These are phyloP conservation scores for Aspergillus sojae DNA, from an alignment of 2,329 filamentous ascomycete genomes.

Conservation along the genomic window DNA sequence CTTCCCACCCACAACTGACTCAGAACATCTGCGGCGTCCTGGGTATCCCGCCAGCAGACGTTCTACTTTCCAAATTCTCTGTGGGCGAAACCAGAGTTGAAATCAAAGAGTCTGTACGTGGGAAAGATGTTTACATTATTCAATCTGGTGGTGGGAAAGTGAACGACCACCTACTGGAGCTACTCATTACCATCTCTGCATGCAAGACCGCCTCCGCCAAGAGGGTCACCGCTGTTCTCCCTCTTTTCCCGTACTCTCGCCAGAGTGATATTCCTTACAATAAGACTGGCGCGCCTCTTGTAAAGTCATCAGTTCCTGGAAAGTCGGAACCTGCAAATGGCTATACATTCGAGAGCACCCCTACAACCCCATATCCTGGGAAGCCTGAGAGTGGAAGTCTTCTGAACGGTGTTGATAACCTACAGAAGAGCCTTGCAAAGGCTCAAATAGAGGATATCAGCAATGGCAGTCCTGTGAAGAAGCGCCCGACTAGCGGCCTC, in stretches of 20 bases:
- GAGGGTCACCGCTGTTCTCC: slow-evolving; percentile 89
- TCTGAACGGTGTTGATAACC: slow-evolving; percentile 66
- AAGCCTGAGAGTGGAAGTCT: slow-evolving; percentile 68
- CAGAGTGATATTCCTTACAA: slow-evolving; percentile 97
- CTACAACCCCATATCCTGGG: slow-evolving; percentile 77
- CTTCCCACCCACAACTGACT: slow-evolving; percentile 85
- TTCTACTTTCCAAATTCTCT: slow-evolving; percentile 87
- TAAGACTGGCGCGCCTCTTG: slow-evolving; percentile 86
- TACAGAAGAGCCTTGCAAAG: slow-evolving; percentile 74
- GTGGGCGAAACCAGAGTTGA: slow-evolving; percentile 94
- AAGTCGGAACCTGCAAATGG: slow-evolving; percentile 50
- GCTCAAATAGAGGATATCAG: slow-evolving; percentile 60
- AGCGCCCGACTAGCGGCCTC: slow-evolving; percentile 44
- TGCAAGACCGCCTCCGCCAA: slow-evolving; percentile 94
- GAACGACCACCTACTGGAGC: slow-evolving; percentile 95
- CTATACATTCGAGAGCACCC: slow-evolving; percentile 89
- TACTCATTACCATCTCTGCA: slow-evolving; percentile 97
- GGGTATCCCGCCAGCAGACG: slow-evolving; percentile 80
- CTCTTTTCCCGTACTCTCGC: slow-evolving; percentile 93
- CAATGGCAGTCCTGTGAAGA: slow-evolving; percentile 47
- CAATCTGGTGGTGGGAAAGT: slow-evolving; percentile 90
- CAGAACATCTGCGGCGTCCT: slow-evolving; percentile 86
- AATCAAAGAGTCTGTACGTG: slow-evolving; percentile 93
- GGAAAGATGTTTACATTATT: slow-evolving; percentile 98
- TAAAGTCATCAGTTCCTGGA: slow-evolving; percentile 60